phyloP scores from a whole-genome alignment of 1,284 basidiomycete species.

The Amylostereum chailletii region DNA sequence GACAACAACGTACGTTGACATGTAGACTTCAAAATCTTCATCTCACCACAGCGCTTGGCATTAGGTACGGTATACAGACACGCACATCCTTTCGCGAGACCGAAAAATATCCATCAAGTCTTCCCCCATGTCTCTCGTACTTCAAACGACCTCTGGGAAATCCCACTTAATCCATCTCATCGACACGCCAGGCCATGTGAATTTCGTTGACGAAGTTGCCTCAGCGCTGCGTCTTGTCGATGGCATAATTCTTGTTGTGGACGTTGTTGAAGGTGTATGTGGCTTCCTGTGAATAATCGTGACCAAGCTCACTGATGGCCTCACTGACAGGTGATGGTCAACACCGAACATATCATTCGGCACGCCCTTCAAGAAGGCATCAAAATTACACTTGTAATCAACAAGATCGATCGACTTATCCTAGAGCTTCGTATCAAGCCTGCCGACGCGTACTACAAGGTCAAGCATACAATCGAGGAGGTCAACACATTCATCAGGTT shows the following conservation, averaged over 20 bases:
- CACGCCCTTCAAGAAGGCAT: constrained; percentile 85
- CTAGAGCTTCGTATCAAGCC: constrained; percentile 95
- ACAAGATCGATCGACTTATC: constrained; percentile 97
- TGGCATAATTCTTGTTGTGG: constrained; percentile 90
- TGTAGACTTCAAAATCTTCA: constrained; percentile 4
- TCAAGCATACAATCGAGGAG: constrained; percentile 98
- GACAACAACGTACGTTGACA: constrained; percentile 65
- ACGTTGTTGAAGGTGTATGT: constrained; percentile 89
- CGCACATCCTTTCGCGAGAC: constrained; percentile 81
- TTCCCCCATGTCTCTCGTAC: constrained; percentile 89
- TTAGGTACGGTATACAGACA: constrained; percentile 90
- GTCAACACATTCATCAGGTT: constrained; percentile 93
- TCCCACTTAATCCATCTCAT: constrained; percentile 91
- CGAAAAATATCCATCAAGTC: constrained; percentile 95
- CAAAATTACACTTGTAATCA: constrained; percentile 90
- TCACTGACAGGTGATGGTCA: constrained; percentile 69
- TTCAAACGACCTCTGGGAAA: constrained; percentile 85
- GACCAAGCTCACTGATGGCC: constrained; percentile 1
- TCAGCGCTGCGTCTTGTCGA: constrained; percentile 84
- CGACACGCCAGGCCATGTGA: constrained; percentile 97
- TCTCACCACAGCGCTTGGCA: constrained; percentile 2
- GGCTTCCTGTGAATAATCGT: constrained; percentile 6
- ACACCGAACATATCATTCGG: constrained; percentile 79
- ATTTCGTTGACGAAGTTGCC: constrained; percentile 96
- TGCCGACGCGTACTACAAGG: constrained; percentile 96